A percentile compares a stretch with the other conserved stretches of the same genome.
Conservation (phyloP, 192 early-diverging fungal species). For the Coemansia sp. region DNA sequence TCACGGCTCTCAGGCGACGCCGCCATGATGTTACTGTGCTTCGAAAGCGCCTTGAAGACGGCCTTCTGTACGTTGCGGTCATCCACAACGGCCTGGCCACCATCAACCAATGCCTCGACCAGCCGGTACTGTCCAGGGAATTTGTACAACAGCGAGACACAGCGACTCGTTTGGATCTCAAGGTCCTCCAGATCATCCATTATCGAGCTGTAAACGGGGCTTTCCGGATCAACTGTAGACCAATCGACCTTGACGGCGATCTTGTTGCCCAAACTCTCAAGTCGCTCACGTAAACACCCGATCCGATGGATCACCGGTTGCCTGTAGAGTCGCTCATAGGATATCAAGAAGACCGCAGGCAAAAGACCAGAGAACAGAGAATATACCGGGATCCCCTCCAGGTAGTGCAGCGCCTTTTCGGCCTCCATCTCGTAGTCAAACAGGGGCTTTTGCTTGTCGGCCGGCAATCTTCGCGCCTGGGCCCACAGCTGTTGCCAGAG, state of each 20-base stretch:
- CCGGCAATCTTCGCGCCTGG: conserved; percentile 62
- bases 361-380: conserved; percentile 66
- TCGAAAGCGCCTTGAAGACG: conserved; percentile 40
- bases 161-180: conserved; percentile 45
- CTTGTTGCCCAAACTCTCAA: conserved; percentile 23
- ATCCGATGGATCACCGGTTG: conserved; percentile 46
- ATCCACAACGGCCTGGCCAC: conserved; percentile 35
- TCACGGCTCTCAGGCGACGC: conserved; percentile 28
- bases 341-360: conserved; percentile 71
- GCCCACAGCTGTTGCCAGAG: conserved; percentile 88
- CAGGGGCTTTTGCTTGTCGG: conserved; percentile 68
- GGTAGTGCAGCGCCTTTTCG: conserved; percentile 71
- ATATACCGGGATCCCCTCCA: conserved; percentile 60
- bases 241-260: conserved; percentile 32
- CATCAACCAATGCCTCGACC: conserved; percentile 32
- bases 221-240: conserved; percentile 35
- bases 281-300: conserved; percentile 20
- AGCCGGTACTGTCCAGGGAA: conserved; percentile 44
- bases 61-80: conserved; percentile 37
- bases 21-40: conserved; percentile 30
- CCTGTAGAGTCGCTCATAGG: conserved; percentile 67
- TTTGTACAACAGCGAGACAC: conserved; percentile 50
- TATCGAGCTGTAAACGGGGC: conserved; percentile 36
- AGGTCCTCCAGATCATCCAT: conserved; percentile 48
- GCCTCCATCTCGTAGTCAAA: conserved; percentile 78